A percentile compares a stretch with the other conserved stretches of the same genome.
These are phyloP conservation scores for Cladosporium cucumerinum DNA, from an alignment of 2,329 filamentous ascomycete species.

Conservation along the genomic window DNA sequence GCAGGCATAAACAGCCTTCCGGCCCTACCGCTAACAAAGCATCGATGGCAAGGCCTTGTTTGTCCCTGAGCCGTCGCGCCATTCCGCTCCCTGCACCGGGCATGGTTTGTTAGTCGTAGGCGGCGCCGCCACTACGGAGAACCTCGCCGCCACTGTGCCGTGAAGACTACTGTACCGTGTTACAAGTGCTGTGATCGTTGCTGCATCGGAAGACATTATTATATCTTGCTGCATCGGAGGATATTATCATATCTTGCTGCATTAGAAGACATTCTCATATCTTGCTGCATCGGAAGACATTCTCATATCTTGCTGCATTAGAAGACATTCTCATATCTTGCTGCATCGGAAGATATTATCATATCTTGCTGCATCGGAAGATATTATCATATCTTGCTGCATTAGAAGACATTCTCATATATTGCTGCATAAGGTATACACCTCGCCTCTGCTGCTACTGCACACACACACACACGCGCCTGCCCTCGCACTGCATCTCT, in stretches of 20 bases:
- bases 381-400: too few species aligned
- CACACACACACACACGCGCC: neutral
- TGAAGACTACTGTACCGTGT: neutral
- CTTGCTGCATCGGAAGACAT: neutral
- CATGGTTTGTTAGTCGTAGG: neutral
- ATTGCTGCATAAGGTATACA: neutral
- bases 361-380: too few species aligned
- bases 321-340: too few species aligned
- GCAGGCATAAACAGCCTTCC: neutral
- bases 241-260: too few species aligned
- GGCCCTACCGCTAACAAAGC: constrained; percentile 2
- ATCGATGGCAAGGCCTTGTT: neutral
- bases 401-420: too few species aligned
- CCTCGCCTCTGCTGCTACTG: neutral
- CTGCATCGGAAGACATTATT: neutral
- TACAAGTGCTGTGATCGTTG: neutral
- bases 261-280: too few species aligned
- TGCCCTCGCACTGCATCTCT: neutral
- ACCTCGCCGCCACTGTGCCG: neutral
- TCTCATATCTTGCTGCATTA: neutral
- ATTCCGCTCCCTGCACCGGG: neutral
- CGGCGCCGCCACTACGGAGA: neutral
- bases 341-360: too few species aligned
- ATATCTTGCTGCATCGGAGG: neutral
- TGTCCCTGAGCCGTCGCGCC: neutral